Base-by-base conservation (phyloP, 2,329 filamentous ascomycete genomes). In the Trichoderma semiorbis region DNA sequence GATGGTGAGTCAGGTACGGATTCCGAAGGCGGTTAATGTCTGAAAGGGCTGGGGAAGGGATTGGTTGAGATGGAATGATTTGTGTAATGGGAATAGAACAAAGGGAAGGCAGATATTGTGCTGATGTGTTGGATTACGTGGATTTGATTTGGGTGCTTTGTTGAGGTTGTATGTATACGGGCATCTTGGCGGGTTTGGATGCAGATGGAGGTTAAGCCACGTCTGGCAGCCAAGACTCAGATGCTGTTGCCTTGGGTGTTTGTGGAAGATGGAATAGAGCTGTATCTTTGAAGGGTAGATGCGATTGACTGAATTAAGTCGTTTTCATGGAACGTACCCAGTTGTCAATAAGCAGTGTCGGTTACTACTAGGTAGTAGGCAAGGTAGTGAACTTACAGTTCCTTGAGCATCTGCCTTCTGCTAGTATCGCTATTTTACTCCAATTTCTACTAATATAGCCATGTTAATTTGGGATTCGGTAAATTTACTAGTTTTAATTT, bases 381-480 rank as follows among this genome's bases (percentile, higher is more conserved):
- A n/a, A 5, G 39, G 39, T 5, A 43, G 18, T 10, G 16, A 10
- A n/a, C 39, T 10, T n/a, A 0, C 2, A 10, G 39, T n/a, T n/a
- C 16, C 39, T n/a, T 5, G 39, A 43, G 18, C 1, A 43, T 43
- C 16, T 43, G 18, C 16, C 3, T 43, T 43, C 7, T 43, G 16
- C 16, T 10, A 10, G 7, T 43, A 43, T 43, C 16, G 16, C 16
- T 5, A 10, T 43, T 43, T n/a, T n/a, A 3, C 5, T n/a, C 16
- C 0, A 10, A n/a, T n/a, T 1, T n/a, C 16, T 43, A 1, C 39
- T 1, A 43, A 0, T n/a, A 3, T 43, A n/a, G 39, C 16, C 3
- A 43, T 43, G 16, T 43, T 43, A 2, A n/a, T 43, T 43, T 10
- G 16, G 16, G 16, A 43, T 43, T 43, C 5, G 39, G 39, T 43